These are phyloP conservation scores for Calonectria pseudoreteaudii DNA, from an alignment of 2,329 filamentous ascomycete species.

Conservation along the genomic window DNA sequence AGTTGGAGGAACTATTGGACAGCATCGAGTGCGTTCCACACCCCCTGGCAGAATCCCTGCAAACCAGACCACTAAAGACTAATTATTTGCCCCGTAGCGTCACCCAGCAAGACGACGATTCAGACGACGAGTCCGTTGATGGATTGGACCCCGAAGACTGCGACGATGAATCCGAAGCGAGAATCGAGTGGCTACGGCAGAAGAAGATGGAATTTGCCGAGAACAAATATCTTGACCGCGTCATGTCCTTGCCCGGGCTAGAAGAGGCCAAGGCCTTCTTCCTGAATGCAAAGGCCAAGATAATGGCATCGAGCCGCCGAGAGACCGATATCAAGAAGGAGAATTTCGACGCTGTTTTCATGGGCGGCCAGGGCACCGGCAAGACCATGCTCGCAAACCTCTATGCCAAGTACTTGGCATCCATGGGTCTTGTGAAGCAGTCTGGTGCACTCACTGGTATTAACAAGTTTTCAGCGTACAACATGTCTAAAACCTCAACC, in stretches of 20 bases:
- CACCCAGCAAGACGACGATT: conserved; percentile 34
- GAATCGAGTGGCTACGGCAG: conserved; percentile 48
- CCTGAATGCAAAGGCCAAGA: conserved; percentile 53
- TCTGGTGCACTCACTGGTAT: conserved; percentile 59
- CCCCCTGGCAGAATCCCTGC: not conserved
- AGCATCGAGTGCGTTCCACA: conserved; percentile 43
- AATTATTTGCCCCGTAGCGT: conserved; percentile 26
- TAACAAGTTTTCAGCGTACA: conserved; percentile 43
- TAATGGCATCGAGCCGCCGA: conserved; percentile 63
- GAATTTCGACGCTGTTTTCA: conserved; percentile 46
- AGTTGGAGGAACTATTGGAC: conserved; percentile 45
- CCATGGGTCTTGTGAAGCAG: conserved; percentile 42
- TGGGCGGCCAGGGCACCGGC: conserved; percentile 46
- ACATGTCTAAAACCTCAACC: conserved; percentile 49
- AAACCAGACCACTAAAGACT: not conserved
- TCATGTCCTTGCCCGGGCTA: conserved; percentile 73
- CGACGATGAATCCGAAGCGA: conserved; percentile 55
- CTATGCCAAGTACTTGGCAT: conserved; percentile 45
- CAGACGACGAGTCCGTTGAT: conserved; percentile 44
- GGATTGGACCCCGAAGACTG: conserved; percentile 45
- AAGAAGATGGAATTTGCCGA: conserved; percentile 60
- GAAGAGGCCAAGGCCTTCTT: conserved; percentile 72
- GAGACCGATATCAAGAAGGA: conserved; percentile 61
- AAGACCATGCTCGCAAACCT: conserved; percentile 45
- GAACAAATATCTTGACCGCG: conserved; percentile 66